phyloP scores from a whole-genome alignment of 2,329 filamentous ascomycete genomes.

The Neoarthrinium moseri region DNA sequence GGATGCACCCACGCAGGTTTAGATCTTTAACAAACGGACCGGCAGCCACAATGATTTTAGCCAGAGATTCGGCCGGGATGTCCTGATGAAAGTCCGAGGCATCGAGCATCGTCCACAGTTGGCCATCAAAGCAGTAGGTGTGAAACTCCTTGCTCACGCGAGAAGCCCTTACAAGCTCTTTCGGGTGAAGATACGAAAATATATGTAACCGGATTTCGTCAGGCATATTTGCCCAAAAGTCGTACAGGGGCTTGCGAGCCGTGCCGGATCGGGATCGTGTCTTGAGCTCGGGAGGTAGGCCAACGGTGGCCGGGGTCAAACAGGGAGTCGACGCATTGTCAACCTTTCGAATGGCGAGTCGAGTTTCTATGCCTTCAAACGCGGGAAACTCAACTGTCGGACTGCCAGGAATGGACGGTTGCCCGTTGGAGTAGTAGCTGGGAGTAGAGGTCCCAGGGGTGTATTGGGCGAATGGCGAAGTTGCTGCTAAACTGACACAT shows the following conservation, averaged over 20 bases:
- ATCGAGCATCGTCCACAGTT: constrained; percentile 86
- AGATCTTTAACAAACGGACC: constrained; percentile 89
- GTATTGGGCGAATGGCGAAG: constrained; percentile 36
- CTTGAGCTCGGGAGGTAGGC: constrained; percentile 63
- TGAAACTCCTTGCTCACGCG: constrained; percentile 77
- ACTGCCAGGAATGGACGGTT: constrained; percentile 36
- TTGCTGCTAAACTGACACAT: constrained; percentile 51
- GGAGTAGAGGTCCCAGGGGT: constrained; percentile 29
- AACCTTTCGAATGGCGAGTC: constrained; percentile 54
- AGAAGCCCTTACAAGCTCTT: constrained; percentile 77
- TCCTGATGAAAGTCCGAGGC: constrained; percentile 82
- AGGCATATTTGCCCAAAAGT: constrained; percentile 81
- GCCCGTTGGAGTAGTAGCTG: constrained; percentile 30
- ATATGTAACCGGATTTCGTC: constrained; percentile 79
- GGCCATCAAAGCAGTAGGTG: constrained; percentile 86
- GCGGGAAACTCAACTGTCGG: constrained; percentile 38
- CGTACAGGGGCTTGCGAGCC: constrained; percentile 40
- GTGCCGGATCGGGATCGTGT: constrained; percentile 29
- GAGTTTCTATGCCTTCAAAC: constrained; percentile 42
- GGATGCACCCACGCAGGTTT: constrained; percentile 87
- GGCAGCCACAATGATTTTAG: constrained; percentile 79
- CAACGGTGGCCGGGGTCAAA: constrained; percentile 48
- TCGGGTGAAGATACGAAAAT: constrained; percentile 73
- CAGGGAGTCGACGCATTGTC: constrained; percentile 42
- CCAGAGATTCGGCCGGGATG: constrained; percentile 79